Evolutionary conservation across 1,284 basidiomycete species (phyloP), one percentile per base, ranked within the genome.

Genomic region (Athelia sp.): DNA sequence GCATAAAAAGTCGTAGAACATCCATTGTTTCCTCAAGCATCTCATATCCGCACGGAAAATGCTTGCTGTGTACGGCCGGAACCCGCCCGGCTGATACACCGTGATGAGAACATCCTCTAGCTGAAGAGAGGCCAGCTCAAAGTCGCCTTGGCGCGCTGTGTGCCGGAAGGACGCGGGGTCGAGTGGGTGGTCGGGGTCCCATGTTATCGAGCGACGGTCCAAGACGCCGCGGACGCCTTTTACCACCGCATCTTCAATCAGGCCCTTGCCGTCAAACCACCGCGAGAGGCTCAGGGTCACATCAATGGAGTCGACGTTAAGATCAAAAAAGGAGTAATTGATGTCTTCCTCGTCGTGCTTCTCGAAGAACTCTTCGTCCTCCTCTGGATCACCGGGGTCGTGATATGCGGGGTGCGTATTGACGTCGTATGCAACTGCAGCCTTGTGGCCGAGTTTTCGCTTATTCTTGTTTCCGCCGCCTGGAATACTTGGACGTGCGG

Each of bases 181-280:
- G 32, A 85, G 60, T 53, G 86, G 76, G 69, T 89, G 74, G 31
- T 89, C 79, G 0, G 87, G 84, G 64, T 97, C 92, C 85, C 90
- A 97, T 29, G 26, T 29, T 29, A 29, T 13, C 26, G 26, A 29
- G 26, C 26, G 26, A 13, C 26, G 26, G 26, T 29, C 26, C 13
- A 29, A 71, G 15, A 96, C 87, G 18, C 97, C 97, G 45, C 97
- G 82, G 2, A 99, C 93, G 43, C 97, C 97, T 60, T 91, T 92
- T 47, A 99, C 77, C 17, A 89, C 90, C 1, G 94, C 96, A 63
- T 93, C 87, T 57, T 93, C 84, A 13, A 99, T 75, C 3, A 99
- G 69, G 0, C 97, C 97, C 64, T 95, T 98, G 1, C 96, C 97
- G 63, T 98, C 93, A 46, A 98, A 74, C 97, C 96, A 99, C 46